These are phyloP conservation scores for Ustilago sp. DNA, from an alignment of 1,284 basidiomycete species.

Conservation along the genomic window DNA sequence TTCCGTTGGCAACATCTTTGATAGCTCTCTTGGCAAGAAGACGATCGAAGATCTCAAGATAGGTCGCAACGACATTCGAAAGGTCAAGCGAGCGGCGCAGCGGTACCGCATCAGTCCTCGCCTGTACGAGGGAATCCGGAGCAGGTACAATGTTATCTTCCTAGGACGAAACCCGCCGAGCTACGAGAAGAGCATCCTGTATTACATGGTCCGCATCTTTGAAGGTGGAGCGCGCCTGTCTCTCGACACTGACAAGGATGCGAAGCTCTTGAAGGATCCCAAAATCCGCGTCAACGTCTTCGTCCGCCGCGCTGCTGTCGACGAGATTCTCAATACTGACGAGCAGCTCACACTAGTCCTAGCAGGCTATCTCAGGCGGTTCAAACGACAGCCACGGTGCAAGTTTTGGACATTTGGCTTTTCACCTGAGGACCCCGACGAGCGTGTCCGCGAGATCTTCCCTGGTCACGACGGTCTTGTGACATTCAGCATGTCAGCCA, in stretches of 20 bases:
- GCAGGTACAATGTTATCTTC: slow-evolving; percentile 46
- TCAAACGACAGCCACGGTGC: slow-evolving; percentile 37
- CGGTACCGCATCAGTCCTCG: slow-evolving; percentile 23
- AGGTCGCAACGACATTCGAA: slow-evolving; percentile 26
- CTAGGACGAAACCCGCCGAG: slow-evolving; percentile 16
- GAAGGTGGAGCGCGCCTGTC: slow-evolving; percentile 29
- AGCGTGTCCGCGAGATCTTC: slow-evolving; percentile 39
- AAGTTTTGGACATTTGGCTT: slow-evolving; percentile 41
- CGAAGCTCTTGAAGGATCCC: slow-evolving; percentile 26
- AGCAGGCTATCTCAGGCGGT: slow-evolving; percentile 25
- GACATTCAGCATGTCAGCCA: slow-evolving; percentile 34
- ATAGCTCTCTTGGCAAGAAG: slow-evolving; percentile 16
- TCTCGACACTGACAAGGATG: slow-evolving; percentile 16
- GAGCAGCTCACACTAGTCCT: slow-evolving; percentile 15
- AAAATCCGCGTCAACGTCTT: slow-evolving; percentile 35
- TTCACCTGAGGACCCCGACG: slow-evolving; percentile 31
- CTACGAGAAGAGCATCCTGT: slow-evolving; percentile 37
- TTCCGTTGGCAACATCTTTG: slow-evolving; percentile 18
- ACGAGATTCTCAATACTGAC: slow-evolving; percentile 11
- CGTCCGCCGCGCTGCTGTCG: slow-evolving; percentile 24
- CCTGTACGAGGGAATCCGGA: slow-evolving; percentile 27
- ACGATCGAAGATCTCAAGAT: slow-evolving; percentile 23
- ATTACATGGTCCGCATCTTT: slow-evolving; percentile 34
- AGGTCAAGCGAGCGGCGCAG: slow-evolving; percentile 25
- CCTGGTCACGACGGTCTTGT: slow-evolving; percentile 33